Conservation (phyloP, 331 rosid genomes). For the Rhamnella rubrinervis region DNA sequence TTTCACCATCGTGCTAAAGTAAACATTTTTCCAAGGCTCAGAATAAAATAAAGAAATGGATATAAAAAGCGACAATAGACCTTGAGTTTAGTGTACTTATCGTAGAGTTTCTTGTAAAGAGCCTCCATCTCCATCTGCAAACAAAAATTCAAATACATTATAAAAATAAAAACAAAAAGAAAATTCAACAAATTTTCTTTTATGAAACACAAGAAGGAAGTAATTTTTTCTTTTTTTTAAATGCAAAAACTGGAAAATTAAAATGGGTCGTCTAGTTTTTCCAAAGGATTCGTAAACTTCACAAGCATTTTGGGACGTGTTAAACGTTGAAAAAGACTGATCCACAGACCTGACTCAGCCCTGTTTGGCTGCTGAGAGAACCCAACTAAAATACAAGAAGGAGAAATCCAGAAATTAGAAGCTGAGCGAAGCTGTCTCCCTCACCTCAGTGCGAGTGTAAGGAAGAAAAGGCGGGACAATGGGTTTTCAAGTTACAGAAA, state of each 20-base stretch:
- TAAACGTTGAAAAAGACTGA: background rate
- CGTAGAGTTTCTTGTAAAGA: conserved; percentile 75
- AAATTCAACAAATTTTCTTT: background rate
- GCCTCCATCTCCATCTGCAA: conserved; percentile 74
- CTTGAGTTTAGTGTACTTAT: conserved; percentile 72
- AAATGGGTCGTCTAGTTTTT: background rate
- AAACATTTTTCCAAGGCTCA: background rate
- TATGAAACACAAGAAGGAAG: background rate
- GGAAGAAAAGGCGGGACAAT: conserved; percentile 8
- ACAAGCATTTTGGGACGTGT: background rate
- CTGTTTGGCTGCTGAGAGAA: conserved; percentile 18
- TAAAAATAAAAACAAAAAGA: background rate
- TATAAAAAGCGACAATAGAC: conserved; percentile 24
- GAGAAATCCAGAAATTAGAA: background rate
- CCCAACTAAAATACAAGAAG: background rate
- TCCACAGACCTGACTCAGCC: too few relatives aligned
- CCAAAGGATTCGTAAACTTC: background rate
- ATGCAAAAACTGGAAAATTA: background rate
- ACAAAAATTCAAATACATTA: background rate
- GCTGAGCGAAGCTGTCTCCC: background rate
- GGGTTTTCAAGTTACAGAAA: background rate
- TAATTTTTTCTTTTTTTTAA: background rate
- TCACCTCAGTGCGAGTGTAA: background rate
- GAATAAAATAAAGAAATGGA: too few relatives aligned
- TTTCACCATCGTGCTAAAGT: background rate